Base-by-base conservation (phyloP, 805 yeast genomes). In the Zygosaccharomyces lentus region DNA sequence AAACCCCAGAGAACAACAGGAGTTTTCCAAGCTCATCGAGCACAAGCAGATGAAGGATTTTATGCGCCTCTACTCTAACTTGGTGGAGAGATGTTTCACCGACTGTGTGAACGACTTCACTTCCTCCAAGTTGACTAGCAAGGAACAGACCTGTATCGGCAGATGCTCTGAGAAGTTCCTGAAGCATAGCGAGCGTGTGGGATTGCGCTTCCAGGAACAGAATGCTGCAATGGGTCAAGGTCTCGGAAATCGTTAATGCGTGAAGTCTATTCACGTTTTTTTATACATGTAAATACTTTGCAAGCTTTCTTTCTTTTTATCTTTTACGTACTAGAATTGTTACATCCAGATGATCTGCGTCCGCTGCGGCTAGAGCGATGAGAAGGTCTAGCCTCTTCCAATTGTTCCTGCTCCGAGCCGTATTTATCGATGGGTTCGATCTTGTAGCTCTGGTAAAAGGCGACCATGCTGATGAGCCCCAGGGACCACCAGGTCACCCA, bases 71-170 rank as follows among this genome's bases (percentile, higher is more conserved):
- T 93, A 93, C 79, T 89, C 98, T 54, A 84, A 85, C 66, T 78
- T 93, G 60, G 98, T 93, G 44, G 95, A 91, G 70, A 85, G 96
- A 75, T 93, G 99, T 75, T 93, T 93, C 75, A 80, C 81, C 50
- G 98, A 93, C 73, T 93, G 99, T 74, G 96, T 93, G 66, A 91
- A 90, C 68, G 99, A 93, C 69, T 91, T 93, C 81, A 93, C 99
- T 48, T 88, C 98, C 35, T 82, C 84, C 65, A 80, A 81, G 64
- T 78, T 93, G 65, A 82, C 96, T 52, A 68, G 81, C 61, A 87
- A 85, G 74, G 99, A 93, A 70, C 81, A 81, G 55, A 62, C 81
- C 21, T 93, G 99, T 73, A 79, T 93, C 52, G 74, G 80, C 75
- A 86, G 85, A 70, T 93, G 99, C 69, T 84, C 96, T 41, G 98